Evolutionary conservation across 768 basidiomycete genomes (phyloP).

Genomic region (Tricholoma furcatifolium): DNA sequence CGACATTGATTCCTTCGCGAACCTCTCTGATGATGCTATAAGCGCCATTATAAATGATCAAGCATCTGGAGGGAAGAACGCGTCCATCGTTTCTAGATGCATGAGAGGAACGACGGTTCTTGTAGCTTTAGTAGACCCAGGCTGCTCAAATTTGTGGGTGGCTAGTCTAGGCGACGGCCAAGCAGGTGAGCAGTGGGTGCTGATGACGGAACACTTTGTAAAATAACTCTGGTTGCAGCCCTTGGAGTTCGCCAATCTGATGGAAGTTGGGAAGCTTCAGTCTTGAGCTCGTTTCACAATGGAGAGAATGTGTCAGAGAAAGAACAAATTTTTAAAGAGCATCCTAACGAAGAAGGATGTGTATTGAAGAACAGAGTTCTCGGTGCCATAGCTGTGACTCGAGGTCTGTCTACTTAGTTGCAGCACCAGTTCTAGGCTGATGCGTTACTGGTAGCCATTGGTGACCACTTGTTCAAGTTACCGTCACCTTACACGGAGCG

Average conservation of each 20-base stretch:
- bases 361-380: conserved; percentile 46
- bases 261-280: conserved; percentile 35
- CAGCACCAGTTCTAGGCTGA: neutral
- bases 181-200: conserved; percentile 38
- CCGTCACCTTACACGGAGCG: conserved; percentile 45
- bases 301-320: conserved; percentile 42
- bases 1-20: conserved; percentile 25
- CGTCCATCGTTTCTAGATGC: conserved; percentile 38
- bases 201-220: neutral
- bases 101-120: conserved; percentile 54
- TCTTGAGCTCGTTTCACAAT: conserved; percentile 52
- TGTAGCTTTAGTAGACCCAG: conserved; percentile 44
- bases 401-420: conserved; percentile 38
- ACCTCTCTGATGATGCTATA: conserved; percentile 40
- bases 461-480: conserved; percentile 55
- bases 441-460: conserved; percentile 38
- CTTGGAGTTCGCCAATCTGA: conserved; percentile 34
- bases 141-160: conserved; percentile 46
- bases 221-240: conserved; percentile 25
- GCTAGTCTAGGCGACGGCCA: conserved; percentile 58
- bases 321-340: conserved; percentile 38
- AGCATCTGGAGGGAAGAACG: conserved; percentile 27
- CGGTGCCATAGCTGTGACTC: conserved; percentile 55
- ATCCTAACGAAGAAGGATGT: conserved; percentile 46
- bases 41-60: conserved; percentile 38